phyloP scores from a whole-genome alignment of 1,284 basidiomycete genomes.

The Vanrija sp. region DNA sequence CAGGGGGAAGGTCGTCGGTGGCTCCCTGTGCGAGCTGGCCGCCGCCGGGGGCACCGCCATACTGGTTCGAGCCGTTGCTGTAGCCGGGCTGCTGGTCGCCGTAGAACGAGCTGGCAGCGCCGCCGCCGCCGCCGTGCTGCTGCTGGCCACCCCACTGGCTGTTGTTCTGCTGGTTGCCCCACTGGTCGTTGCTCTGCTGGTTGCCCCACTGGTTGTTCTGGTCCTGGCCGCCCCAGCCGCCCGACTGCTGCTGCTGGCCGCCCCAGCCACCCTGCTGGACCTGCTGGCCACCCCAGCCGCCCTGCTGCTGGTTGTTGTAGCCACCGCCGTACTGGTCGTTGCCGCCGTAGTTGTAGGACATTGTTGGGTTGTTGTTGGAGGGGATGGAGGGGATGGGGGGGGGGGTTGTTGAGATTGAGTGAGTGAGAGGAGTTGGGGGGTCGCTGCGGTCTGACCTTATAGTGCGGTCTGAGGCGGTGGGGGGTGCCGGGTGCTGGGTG shows the following conservation, averaged over 20 bases:
- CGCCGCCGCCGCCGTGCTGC: neutral
- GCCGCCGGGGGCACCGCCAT: neutral
- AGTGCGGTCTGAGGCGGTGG: too few relatives aligned
- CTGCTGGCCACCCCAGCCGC: too few relatives aligned
- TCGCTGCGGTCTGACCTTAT: too few relatives aligned
- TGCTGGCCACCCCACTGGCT: neutral
- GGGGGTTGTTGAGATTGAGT: too few relatives aligned
- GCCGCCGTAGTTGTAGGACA: constrained; percentile 11
- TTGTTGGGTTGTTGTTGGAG: neutral
- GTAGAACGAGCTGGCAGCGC: neutral
- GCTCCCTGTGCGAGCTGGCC: neutral
- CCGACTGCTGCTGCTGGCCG: neutral
- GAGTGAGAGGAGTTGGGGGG: too few relatives aligned
- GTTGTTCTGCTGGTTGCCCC: neutral
- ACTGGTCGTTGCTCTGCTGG: neutral
- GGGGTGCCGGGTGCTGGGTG: too few relatives aligned
- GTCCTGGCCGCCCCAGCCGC: neutral
- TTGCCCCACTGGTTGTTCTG: too few relatives aligned
- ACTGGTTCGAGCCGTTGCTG: neutral
- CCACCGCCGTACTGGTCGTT: constrained; percentile 31
- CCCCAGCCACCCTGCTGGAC: neutral
- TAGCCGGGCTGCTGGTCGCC: neutral
- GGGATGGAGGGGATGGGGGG: too few relatives aligned
- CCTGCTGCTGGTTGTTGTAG: constrained; percentile 22
- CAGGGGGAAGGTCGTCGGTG: constrained; percentile 8